These are phyloP conservation scores for Coemansia sp. DNA, from an alignment of 192 early-diverging fungal species.

Conservation along the genomic window DNA sequence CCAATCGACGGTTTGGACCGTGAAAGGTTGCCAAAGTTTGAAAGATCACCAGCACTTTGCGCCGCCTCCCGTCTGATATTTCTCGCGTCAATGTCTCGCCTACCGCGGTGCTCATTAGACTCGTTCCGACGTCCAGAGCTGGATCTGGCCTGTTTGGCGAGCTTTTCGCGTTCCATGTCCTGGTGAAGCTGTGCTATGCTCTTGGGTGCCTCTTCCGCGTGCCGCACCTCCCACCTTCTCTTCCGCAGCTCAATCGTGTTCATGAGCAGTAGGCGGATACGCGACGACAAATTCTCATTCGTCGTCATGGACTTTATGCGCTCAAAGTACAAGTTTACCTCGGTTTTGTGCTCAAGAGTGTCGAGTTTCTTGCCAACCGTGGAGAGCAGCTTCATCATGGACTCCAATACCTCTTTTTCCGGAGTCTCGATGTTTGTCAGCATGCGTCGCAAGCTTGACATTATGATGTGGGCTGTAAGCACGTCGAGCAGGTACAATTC, in stretches of 20 bases:
- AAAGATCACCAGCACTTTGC: conserved; percentile 61
- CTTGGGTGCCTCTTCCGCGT: conserved; percentile 69
- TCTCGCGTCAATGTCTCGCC: conserved; percentile 62
- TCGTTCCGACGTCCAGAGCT: not conserved
- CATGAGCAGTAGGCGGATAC: conserved; percentile 87
- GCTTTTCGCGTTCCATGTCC: conserved; percentile 64
- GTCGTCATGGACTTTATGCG: conserved; percentile 73
- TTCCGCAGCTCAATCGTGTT: conserved; percentile 80
- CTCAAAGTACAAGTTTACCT: conserved; percentile 81
- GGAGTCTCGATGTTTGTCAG: conserved; percentile 67
- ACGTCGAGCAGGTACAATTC: conserved; percentile 89
- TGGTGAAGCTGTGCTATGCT: conserved; percentile 90
- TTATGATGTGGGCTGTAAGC: conserved; percentile 92
- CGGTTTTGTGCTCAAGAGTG: conserved; percentile 41
- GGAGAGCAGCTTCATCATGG: conserved; percentile 81
- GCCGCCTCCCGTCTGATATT: conserved; percentile 52
- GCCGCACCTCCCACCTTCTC: conserved; percentile 70
- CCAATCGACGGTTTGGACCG: conserved; percentile 17
- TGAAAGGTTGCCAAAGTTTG: conserved; percentile 65
- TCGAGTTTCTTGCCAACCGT: conserved; percentile 84
- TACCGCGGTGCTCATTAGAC: conserved; percentile 1
- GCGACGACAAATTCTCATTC: conserved; percentile 66
- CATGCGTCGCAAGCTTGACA: conserved; percentile 80
- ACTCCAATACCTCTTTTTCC: conserved; percentile 93
- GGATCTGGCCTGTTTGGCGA: conserved; percentile 52